Evolutionary conservation across 2,329 filamentous ascomycete species (phyloP).

Genomic region (Neonectria neomacrospora): DNA sequence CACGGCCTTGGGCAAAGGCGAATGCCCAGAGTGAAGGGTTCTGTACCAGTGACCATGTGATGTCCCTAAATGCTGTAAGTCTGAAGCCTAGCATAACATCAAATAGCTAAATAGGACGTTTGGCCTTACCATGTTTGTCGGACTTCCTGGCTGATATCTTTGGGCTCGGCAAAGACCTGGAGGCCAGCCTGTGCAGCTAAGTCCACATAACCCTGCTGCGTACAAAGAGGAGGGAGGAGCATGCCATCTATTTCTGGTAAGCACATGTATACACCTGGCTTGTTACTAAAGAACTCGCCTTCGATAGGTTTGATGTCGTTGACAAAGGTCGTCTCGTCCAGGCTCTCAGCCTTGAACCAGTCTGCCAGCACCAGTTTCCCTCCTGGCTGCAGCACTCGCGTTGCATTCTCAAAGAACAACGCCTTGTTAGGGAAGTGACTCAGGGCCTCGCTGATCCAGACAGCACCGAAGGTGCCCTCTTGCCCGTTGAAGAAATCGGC

Average conservation of each 20-base stretch:
- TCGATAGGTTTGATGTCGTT: conserved; percentile 69
- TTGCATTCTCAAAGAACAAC: conserved; percentile 66
- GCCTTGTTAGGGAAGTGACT: conserved; percentile 69
- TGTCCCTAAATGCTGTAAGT: conserved; percentile 59
- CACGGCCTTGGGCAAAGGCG: conserved; percentile 68
- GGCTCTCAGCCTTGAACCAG: conserved; percentile 67
- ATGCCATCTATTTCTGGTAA: conserved; percentile 60
- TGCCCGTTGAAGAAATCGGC: conserved; percentile 59
- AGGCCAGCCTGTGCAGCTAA: conserved; percentile 62
- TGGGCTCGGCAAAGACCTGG: conserved; percentile 56
- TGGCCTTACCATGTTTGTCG: conserved; percentile 66
- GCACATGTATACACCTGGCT: neutral
- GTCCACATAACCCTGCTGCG: conserved; percentile 62
- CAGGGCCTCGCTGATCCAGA: conserved; percentile 72
- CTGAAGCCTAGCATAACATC: neutral
- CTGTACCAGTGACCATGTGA: conserved; percentile 70
- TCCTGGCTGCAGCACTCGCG: conserved; percentile 58
- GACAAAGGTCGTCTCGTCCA: conserved; percentile 57
- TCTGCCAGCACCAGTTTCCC: conserved; percentile 68
- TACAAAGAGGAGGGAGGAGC: conserved; percentile 67
- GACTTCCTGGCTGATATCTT: conserved; percentile 68
- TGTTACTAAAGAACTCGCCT: conserved; percentile 48
- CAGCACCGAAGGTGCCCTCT: conserved; percentile 60
- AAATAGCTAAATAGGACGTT: too few relatives aligned
- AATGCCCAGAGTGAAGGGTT: conserved; percentile 71